Evolutionary conservation across 106 monocot genomes (phyloP).

Genomic region (Dioscorea alata): DNA sequence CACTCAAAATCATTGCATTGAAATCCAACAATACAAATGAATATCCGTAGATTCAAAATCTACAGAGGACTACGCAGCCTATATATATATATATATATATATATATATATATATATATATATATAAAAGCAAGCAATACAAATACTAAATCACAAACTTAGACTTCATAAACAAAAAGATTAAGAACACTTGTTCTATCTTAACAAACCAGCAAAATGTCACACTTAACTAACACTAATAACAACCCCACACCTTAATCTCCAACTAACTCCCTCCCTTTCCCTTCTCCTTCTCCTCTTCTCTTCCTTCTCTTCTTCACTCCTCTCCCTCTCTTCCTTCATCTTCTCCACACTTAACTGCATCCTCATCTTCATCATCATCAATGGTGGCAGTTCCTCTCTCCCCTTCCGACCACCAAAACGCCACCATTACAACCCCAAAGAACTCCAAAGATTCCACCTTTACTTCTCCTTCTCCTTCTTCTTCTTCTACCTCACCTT

Average conservation of each 20-base stretch:
- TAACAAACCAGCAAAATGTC: not conserved
- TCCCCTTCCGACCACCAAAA: no score
- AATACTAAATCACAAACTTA: not conserved
- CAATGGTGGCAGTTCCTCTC: not conserved
- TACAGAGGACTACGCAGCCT: no score
- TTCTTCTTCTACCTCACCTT: conserved; percentile 20
- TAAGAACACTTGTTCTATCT: not conserved
- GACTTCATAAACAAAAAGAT: not conserved
- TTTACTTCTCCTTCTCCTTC: not conserved
- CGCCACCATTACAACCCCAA: not conserved
- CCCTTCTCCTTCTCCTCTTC: not conserved
- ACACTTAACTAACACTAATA: not conserved
- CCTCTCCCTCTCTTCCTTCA: conserved; percentile 7
- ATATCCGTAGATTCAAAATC: no score
- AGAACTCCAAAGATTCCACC: not conserved
- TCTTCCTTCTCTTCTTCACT: not conserved
- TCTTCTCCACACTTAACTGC: conserved; percentile 12
- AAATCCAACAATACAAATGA: no score
- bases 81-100: no score
- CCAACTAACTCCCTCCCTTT: not conserved
- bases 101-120: not conserved
- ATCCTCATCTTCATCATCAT: not conserved
- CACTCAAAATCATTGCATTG: no score
- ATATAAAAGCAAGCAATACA: not conserved
- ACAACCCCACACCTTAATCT: not conserved